Conservation (phyloP, 2,329 filamentous ascomycete genomes). For the Diaporthe ampelina region DNA sequence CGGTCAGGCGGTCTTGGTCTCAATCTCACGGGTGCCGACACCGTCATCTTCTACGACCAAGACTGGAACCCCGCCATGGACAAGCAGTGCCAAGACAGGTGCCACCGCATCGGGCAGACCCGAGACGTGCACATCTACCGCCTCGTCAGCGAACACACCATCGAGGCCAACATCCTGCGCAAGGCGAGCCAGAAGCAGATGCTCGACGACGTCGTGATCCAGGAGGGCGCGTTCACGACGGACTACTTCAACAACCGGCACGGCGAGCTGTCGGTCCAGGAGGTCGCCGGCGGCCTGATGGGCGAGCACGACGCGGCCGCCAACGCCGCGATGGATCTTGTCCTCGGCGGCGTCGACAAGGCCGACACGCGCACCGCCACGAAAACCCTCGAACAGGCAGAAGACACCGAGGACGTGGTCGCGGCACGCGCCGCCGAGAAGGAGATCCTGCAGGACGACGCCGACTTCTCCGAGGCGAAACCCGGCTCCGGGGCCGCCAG, state of each 20-base stretch:
- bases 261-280: slow-evolving; percentile 74
- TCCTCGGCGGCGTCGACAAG: slow-evolving; percentile 77
- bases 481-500: slow-evolving; percentile 66
- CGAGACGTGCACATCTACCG: slow-evolving; percentile 98
- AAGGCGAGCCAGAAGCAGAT: slow-evolving; percentile 98
- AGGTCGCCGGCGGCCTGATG: slow-evolving; percentile 73
- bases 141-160: slow-evolving; percentile 92
- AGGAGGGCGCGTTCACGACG: slow-evolving; percentile 97
- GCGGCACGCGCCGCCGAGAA: slow-evolving; percentile 90
- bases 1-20: slow-evolving; percentile 95
- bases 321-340: slow-evolving; percentile 86
- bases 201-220: slow-evolving; percentile 97
- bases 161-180: slow-evolving; percentile 96
- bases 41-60: slow-evolving; percentile 98
- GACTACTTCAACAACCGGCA: slow-evolving; percentile 83
- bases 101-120: slow-evolving; percentile 97
- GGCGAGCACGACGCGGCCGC: slow-evolving; percentile 78
- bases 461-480: slow-evolving; percentile 81
- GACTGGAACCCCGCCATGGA: slow-evolving; percentile 99
- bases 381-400: slow-evolving; percentile 86
- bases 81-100: slow-evolving; percentile 97
- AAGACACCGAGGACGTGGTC: slow-evolving; percentile 91
- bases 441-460: slow-evolving; percentile 88
- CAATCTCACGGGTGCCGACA: slow-evolving; percentile 96
- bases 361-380: slow-evolving; percentile 74